Percentiles rank a stretch among this genome's conserved stretches.
Conservation (phyloP, 306 rosid species). For the Vicia sativa region DNA sequence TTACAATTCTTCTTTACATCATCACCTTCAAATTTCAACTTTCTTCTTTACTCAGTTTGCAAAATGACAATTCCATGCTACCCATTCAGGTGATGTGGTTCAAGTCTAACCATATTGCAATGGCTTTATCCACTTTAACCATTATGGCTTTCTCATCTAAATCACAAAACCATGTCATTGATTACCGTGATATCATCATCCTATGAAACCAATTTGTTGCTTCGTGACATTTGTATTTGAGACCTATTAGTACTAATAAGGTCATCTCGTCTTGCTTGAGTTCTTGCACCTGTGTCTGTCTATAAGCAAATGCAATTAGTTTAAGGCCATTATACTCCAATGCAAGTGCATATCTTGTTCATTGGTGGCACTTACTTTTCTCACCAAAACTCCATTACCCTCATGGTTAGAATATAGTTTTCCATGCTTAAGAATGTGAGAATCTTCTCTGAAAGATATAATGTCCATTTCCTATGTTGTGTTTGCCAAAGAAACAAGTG, state of each 20-base stretch:
- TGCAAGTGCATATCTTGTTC: no score
- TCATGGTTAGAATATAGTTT: slow-evolving; percentile 37
- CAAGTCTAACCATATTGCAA: no score
- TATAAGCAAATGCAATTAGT: no score
- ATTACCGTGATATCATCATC: slow-evolving; percentile 51
- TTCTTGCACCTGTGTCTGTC: slow-evolving; percentile 35
- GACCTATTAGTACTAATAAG: slow-evolving; percentile 58
- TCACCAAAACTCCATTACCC: slow-evolving; percentile 39
- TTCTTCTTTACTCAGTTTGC: no score
- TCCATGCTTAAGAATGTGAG: slow-evolving; percentile 19
- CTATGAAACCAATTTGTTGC: slow-evolving; percentile 50
- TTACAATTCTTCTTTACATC: no score
- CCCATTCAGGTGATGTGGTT: no score
- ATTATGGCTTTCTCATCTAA: no score
- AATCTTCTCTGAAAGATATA: background rate
- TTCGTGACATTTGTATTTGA: slow-evolving; percentile 36
- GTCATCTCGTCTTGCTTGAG: slow-evolving; percentile 46
- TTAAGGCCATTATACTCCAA: no score
- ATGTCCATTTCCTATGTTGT: slow-evolving; percentile 8
- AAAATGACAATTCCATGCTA: no score
- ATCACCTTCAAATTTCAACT: no score
- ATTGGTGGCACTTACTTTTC: no score
- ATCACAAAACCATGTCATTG: slow-evolving; percentile 45
- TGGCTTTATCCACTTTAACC: no score
- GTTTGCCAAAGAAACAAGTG: slow-evolving; percentile 41